Percentiles rank a stretch among this genome's conserved stretches.
phyloP scores from a whole-genome alignment of 139 green algal genomes.

The Chlamydomonas eustigma region DNA sequence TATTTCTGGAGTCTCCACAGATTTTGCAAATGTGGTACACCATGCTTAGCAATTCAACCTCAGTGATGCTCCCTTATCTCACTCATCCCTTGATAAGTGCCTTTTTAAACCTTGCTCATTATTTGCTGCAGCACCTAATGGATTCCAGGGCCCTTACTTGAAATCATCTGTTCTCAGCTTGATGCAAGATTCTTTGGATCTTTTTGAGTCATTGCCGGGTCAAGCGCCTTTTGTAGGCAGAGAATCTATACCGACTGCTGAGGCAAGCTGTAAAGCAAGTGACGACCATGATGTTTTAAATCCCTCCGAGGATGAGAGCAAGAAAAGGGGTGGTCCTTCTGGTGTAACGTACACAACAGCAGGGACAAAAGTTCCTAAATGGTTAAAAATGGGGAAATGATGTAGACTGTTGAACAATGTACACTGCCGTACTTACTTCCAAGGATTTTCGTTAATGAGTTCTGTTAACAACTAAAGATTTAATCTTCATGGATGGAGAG shows the following conservation, averaged over 20 bases:
- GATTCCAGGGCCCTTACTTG: neutral
- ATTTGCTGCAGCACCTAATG: neutral
- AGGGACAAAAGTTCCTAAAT: neutral
- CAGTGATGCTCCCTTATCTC: neutral
- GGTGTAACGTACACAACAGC: neutral
- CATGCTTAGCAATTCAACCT: neutral
- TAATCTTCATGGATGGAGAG: neutral
- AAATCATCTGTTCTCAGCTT: neutral
- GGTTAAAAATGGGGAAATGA: constrained; percentile 5
- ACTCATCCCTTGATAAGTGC: neutral
- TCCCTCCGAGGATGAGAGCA: neutral
- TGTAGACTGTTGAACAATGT: no score
- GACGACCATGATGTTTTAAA: neutral
- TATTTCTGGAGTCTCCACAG: neutral
- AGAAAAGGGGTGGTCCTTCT: neutral
- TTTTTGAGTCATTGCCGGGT: neutral
- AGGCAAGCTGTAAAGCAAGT: neutral
- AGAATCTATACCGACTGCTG: neutral
- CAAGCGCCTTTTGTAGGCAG: neutral
- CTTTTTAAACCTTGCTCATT: neutral
- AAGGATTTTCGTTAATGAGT: no score
- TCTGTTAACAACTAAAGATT: neutral
- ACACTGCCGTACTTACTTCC: no score
- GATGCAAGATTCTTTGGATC: neutral
- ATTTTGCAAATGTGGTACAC: neutral